These are phyloP conservation scores for Panicum hallii DNA, from an alignment of 202 grass and related monocot species.

Conservation along the genomic window DNA sequence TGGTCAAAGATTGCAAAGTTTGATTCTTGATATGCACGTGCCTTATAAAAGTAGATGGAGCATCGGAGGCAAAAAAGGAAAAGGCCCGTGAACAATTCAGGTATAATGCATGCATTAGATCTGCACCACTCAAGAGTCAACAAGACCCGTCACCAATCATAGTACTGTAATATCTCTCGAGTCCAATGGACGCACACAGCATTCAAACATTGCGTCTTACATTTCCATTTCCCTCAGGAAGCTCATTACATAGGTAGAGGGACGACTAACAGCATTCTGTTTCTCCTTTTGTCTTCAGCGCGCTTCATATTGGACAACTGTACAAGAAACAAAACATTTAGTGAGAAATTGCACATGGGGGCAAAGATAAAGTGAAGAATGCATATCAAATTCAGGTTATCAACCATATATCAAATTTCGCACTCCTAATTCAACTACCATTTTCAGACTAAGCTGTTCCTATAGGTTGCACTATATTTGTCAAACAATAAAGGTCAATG, in stretches of 20 bases:
- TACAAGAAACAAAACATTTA: neutral
- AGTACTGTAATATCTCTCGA: neutral
- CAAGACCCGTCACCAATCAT: neutral
- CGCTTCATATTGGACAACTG: slow-evolving; percentile 62
- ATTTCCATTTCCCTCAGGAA: slow-evolving; percentile 4
- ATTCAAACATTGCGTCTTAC: neutral
- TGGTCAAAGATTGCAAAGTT: too few species aligned
- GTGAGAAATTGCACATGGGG: neutral
- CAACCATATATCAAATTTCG: neutral
- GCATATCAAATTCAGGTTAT: neutral
- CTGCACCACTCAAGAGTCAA: neutral
- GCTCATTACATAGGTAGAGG: slow-evolving; percentile 4
- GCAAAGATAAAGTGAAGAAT: neutral
- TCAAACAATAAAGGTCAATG: neutral
- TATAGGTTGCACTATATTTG: neutral
- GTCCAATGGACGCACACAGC: neutral
- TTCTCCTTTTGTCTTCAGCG: slow-evolving; percentile 36
- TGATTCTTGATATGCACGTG: too few species aligned
- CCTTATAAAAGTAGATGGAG: too few species aligned
- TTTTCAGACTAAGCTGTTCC: neutral
- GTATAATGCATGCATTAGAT: neutral
- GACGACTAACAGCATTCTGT: neutral
- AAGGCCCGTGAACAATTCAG: too few species aligned
- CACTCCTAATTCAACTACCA: neutral
- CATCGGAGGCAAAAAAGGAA: too few species aligned